Conservation (phyloP, 108 stramenopile species). For the Parietichytrium sp. region DNA sequence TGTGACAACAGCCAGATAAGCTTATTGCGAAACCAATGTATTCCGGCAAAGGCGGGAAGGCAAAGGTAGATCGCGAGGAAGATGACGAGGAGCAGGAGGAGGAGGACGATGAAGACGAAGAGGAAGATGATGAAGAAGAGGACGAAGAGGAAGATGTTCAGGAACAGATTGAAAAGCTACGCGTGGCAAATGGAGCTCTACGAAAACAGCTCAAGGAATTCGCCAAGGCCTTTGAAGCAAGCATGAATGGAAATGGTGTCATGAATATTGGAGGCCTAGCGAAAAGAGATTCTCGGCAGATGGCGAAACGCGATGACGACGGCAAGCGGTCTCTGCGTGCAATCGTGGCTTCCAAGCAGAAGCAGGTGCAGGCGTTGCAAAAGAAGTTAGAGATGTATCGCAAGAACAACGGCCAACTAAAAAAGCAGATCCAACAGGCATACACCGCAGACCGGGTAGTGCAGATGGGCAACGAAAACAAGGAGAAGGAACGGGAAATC, state of each 20-base stretch:
- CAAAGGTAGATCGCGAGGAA: neutral
- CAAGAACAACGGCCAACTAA: neutral
- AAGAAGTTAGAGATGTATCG: conserved; percentile 11
- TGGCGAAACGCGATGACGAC: too few relatives aligned
- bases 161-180: conserved; percentile 25
- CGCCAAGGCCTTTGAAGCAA: neutral
- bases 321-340: conserved; percentile 37
- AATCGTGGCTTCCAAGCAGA: conserved; percentile 1
- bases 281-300: too few relatives aligned
- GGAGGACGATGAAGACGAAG: neutral
- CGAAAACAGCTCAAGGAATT: conserved; percentile 37
- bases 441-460: conserved; percentile 24
- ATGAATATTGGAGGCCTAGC: neutral
- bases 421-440: neutral
- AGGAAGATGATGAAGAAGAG: neutral
- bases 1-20: too few relatives aligned
- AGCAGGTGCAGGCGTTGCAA: conserved; percentile 17
- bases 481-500: neutral
- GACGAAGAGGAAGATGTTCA: conserved; percentile 9
- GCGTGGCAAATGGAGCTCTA: neutral
- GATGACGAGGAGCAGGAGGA: neutral
- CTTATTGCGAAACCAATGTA: neutral
- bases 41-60: neutral
- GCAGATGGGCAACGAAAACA: neutral
- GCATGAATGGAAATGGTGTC: neutral